phyloP scores from a whole-genome alignment of 108 stramenopile species.

The Pseudonitzschia multiseries region DNA sequence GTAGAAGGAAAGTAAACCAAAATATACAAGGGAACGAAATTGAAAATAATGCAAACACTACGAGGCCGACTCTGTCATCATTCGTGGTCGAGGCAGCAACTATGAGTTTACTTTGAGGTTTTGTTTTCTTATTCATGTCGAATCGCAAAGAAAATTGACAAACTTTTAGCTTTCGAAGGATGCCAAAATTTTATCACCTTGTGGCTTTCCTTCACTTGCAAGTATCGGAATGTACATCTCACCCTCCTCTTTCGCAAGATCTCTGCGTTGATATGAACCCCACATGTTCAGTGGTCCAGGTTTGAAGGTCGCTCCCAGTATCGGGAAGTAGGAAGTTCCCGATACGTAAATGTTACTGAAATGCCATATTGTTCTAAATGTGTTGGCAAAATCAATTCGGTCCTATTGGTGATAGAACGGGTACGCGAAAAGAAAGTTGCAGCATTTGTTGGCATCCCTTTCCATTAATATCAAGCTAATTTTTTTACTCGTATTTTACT shows the following conservation, averaged over 20 bases:
- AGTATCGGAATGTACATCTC: constrained; percentile 78
- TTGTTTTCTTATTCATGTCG: no score
- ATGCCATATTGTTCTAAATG: constrained; percentile 72
- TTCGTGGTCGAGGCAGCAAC: no score
- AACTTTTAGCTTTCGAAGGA: constrained; percentile 36
- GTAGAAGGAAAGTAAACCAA: no score
- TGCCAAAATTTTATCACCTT: constrained; percentile 64
- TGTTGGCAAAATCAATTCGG: constrained; percentile 65
- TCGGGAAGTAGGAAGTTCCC: constrained; percentile 86
- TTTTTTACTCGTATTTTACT: constrained; percentile 23
- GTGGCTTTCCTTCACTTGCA: constrained; percentile 57
- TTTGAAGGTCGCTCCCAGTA: constrained; percentile 72
- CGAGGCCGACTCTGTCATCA: no score
- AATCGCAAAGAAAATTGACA: no score
- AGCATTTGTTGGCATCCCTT: neutral
- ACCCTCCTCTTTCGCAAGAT: constrained; percentile 59
- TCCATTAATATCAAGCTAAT: neutral
- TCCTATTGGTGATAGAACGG: neutral
- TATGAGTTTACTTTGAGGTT: no score
- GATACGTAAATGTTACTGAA: constrained; percentile 83
- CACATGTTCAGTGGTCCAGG: constrained; percentile 59
- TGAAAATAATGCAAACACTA: no score
- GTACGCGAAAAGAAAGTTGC: neutral
- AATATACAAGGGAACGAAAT: no score
- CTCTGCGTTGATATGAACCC: constrained; percentile 79